Evolutionary conservation across 2,329 filamentous ascomycete species (phyloP).

Genomic region (Neonectria coccinea): DNA sequence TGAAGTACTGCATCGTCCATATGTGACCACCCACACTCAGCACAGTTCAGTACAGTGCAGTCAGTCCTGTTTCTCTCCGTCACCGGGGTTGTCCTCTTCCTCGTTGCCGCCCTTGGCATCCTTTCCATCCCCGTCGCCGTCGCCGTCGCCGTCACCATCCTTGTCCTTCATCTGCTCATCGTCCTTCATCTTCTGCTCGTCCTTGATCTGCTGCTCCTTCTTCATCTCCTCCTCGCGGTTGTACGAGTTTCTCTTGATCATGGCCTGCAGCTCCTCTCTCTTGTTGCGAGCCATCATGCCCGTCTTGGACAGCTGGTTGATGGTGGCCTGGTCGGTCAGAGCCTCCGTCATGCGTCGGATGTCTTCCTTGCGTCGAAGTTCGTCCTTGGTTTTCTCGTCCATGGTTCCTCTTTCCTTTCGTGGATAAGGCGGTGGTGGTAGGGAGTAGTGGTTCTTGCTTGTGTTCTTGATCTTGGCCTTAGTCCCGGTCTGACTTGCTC

Average conservation of each 20-base stretch:
- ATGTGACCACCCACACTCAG: not conserved
- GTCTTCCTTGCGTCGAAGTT: slow-evolving; percentile 33
- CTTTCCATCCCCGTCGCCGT: not conserved
- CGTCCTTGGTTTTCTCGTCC: slow-evolving; percentile 1
- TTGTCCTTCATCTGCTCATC: not conserved
- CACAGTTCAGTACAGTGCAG: no score
- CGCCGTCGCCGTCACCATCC: not conserved
- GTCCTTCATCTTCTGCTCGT: not conserved
- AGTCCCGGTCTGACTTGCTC: no score
- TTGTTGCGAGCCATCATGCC: slow-evolving; percentile 37
- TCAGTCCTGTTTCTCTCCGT: not conserved
- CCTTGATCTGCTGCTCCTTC: not conserved
- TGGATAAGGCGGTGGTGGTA: no score
- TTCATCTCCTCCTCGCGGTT: not conserved
- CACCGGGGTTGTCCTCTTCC: not conserved
- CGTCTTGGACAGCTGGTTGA: slow-evolving; percentile 34
- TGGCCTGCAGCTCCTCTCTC: slow-evolving; percentile 22
- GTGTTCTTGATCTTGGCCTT: not conserved
- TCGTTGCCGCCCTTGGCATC: not conserved
- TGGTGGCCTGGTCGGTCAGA: slow-evolving; percentile 41
- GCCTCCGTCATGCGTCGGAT: slow-evolving; percentile 38
- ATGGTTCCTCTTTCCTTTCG: not conserved
- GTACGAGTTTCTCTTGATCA: not conserved
- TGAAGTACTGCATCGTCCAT: no score
- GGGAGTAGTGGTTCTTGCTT: not conserved